Conservation (phyloP, 768 basidiomycete genomes). For the Pholiota molesta region DNA sequence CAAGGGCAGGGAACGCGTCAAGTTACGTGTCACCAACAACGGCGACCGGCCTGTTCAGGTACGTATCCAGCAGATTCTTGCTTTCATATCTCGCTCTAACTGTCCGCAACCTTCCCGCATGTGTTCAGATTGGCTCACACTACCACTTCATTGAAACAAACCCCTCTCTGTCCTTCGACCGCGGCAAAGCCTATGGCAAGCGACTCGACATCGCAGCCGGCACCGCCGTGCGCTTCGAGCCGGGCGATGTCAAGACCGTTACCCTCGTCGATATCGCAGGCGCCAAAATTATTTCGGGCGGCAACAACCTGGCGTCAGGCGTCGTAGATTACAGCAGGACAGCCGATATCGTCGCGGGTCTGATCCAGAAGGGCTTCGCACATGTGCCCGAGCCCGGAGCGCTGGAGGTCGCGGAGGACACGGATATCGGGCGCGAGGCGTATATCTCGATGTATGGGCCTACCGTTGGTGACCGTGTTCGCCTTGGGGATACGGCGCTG, state of each 20-base stretch:
- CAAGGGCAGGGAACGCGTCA: constrained; percentile 66
- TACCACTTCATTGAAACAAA: constrained; percentile 96
- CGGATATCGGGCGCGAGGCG: constrained; percentile 63
- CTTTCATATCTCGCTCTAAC: constrained; percentile 12
- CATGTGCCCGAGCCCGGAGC: constrained; percentile 72
- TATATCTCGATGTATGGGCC: constrained; percentile 97
- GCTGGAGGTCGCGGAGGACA: constrained; percentile 50
- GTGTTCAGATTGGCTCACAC: constrained; percentile 94
- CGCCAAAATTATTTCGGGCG: constrained; percentile 69
- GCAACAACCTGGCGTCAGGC: constrained; percentile 72
- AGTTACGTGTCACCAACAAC: constrained; percentile 81
- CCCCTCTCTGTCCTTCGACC: constrained; percentile 78
- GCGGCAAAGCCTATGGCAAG: constrained; percentile 76
- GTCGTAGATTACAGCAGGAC: constrained; percentile 44
- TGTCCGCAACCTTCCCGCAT: no score
- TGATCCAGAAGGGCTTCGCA: constrained; percentile 68
- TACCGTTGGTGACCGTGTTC: constrained; percentile 85
- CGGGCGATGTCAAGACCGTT: constrained; percentile 86
- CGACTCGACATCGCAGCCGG: constrained; percentile 93
- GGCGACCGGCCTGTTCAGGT: constrained; percentile 96
- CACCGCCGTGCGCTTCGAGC: constrained; percentile 96
- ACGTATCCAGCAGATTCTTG: not conserved
- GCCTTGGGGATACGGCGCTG: constrained; percentile 85
- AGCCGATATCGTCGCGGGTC: constrained; percentile 46
- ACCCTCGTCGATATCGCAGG: constrained; percentile 82